Conservation (phyloP, 2,329 filamentous ascomycete genomes). For the Calonectria honghensis region DNA sequence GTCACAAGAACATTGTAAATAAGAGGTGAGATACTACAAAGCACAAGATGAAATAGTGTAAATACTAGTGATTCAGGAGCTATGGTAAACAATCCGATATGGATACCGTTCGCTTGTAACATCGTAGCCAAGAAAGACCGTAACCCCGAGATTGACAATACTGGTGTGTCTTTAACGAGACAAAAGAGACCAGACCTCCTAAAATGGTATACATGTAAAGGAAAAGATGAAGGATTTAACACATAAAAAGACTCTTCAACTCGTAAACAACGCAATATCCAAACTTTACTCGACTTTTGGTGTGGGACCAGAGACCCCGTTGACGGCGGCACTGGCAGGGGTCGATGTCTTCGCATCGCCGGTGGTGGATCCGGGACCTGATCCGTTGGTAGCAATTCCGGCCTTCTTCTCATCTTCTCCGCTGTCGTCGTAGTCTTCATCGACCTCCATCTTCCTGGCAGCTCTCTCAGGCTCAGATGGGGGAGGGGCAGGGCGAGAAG, state of each 20-base stretch:
- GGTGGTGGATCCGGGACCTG: constrained; percentile 68
- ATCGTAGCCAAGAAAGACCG: constrained; percentile 58
- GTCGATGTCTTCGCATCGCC: constrained; percentile 71
- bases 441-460: constrained; percentile 95
- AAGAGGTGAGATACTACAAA: neutral
- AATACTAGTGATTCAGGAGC: constrained; percentile 46
- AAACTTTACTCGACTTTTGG: constrained; percentile 68
- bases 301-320: constrained; percentile 63
- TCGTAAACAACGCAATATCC: constrained; percentile 49
- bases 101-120: constrained; percentile 55
- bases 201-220: constrained; percentile 50
- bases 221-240: constrained; percentile 43
- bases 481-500: constrained; percentile 69
- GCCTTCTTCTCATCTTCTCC: constrained; percentile 87
- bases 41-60: constrained; percentile 24
- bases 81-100: constrained; percentile 49
- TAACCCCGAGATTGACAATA: constrained; percentile 47
- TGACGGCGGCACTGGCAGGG: constrained; percentile 69
- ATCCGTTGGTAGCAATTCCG: constrained; percentile 63
- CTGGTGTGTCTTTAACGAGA: constrained; percentile 45
- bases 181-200: constrained; percentile 48
- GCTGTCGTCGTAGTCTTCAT: constrained; percentile 98
- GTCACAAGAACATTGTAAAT: neutral
- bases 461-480: constrained; percentile 84
- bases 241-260: constrained; percentile 51